Percentiles rank a stretch among this genome's conserved stretches.
phyloP scores from a whole-genome alignment of 768 basidiomycete genomes.

The Leccinum subgranulosum region DNA sequence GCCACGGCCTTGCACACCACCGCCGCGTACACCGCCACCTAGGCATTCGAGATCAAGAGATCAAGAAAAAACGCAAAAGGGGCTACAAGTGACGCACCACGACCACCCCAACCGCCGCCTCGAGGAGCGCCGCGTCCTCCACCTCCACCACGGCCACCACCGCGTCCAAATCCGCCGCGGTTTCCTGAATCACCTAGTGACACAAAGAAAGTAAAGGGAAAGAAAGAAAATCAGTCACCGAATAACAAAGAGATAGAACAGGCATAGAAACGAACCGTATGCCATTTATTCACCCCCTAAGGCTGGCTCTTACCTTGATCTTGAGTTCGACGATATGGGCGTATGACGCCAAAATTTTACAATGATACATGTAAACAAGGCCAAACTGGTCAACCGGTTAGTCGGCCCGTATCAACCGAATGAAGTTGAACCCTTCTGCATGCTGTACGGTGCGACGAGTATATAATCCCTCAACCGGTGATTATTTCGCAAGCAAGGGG shows the following conservation, averaged over 20 bases:
- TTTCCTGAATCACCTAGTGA: slow-evolving; percentile 60
- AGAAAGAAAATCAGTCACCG: background rate
- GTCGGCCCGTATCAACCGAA: background rate
- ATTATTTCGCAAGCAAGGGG: no score
- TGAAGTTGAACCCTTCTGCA: background rate
- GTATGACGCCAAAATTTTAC: slow-evolving; percentile 12
- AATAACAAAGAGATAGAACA: background rate
- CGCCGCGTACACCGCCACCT: slow-evolving; percentile 16
- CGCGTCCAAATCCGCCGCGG: slow-evolving; percentile 66
- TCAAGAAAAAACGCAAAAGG: background rate
- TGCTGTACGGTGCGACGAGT: background rate
- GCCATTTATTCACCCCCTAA: slow-evolving; percentile 28
- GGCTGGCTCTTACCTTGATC: slow-evolving; percentile 15
- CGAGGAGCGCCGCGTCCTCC: slow-evolving; percentile 37
- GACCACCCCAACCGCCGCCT: slow-evolving; percentile 42
- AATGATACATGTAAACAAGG: slow-evolving; percentile 9
- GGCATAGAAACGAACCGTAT: slow-evolving; percentile 29
- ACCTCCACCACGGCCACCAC: slow-evolving; percentile 39
- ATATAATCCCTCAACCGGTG: no score
- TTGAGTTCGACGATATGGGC: slow-evolving; percentile 2
- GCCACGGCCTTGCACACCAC: slow-evolving; percentile 28
- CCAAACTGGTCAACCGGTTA: slow-evolving; percentile 1
- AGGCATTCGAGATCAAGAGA: background rate
- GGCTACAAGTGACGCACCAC: slow-evolving; percentile 24
- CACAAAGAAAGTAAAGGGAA: background rate